Evolutionary conservation across 2,329 filamentous ascomycete species (phyloP), one percentile per base, ranked within the genome.

Genomic region (Fusarium lateritium): DNA sequence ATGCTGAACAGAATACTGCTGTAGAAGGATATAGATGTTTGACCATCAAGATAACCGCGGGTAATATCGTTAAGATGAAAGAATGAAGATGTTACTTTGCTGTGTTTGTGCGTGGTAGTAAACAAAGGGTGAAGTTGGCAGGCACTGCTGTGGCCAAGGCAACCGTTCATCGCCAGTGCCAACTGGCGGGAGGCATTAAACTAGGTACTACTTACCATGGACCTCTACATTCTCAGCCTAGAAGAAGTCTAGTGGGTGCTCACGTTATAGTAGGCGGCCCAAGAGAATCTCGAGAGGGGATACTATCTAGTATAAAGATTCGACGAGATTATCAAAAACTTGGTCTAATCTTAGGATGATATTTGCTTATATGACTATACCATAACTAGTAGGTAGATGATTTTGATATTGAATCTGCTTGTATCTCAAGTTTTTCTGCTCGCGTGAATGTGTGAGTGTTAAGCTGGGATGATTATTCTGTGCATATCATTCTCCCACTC

Each of bases 91-190:
- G 17, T 34, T 11, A 42, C 28, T 31, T 31, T 31, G 28, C 9
- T n/a, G 34, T 39, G 24, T 4, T 26, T 31, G 46, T 28, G 21
- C 34, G 33, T 17, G 34, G 38, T 38, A 17, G 36, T 46, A 65
- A 65, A 68, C 36, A 33, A 33, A 33, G 21, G 31, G 40, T 46
- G 44, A 49, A 54, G 28, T 26, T 33, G 31, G 50, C 24, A 57
- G 51, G 50, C 17, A 26, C 60, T 52, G 14, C 39, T 22, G 42
- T 43, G 24, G 26, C 52, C 31, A n/a, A 46, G 50, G 51, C 55
- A 55, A 24, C 45, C 43, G 31, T 24, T 17, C 17, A 24, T 36
- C 26, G 44, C 24, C 66, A 67, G 52, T 67, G 57, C 40, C 54
- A 52, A 21, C 21, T 24, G 31, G 31, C 7, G 24, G 24, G 24